Evolutionary conservation across 139 green algal genomes (phyloP).

Genomic region (Coelastrella sp.): DNA sequence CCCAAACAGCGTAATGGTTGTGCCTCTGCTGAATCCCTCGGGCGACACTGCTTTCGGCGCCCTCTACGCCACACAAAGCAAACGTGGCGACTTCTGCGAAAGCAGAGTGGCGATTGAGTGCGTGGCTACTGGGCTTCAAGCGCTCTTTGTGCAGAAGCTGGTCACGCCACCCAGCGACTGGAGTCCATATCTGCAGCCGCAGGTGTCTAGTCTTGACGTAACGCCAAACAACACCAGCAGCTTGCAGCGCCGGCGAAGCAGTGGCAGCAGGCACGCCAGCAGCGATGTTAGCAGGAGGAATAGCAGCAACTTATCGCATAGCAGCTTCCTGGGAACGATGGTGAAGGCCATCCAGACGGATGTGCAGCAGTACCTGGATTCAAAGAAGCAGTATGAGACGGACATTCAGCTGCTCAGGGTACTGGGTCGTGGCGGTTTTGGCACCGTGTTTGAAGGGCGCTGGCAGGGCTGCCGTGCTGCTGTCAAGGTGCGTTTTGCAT

Average conservation of each 20-base stretch:
- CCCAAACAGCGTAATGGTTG: not conserved
- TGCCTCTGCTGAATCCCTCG: not conserved
- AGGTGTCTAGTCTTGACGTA: not conserved
- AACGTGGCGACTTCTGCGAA: not conserved
- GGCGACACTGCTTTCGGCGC: not conserved
- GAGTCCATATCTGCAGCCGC: not conserved
- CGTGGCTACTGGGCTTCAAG: not conserved
- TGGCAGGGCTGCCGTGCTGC: conserved; percentile 28
- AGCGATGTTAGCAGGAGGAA: not conserved
- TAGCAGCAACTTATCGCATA: not conserved
- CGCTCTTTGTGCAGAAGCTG: not conserved
- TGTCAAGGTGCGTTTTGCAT: conserved; percentile 2
- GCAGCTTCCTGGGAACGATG: not conserved
- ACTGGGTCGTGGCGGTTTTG: conserved; percentile 13
- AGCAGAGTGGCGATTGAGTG: not conserved
- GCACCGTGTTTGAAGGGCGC: conserved; percentile 2
- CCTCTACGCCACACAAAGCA: not conserved
- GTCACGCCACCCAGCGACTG: not conserved
- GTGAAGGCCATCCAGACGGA: not conserved
- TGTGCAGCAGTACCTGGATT: not conserved
- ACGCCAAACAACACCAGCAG: not conserved
- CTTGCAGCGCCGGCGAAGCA: not conserved
- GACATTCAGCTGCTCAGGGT: conserved; percentile 17
- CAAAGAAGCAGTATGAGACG: conserved; percentile 6
- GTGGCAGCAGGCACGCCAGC: not conserved